Conservation (phyloP, 2,329 filamentous ascomycete species). For the Scolecobasidium constrictum region DNA sequence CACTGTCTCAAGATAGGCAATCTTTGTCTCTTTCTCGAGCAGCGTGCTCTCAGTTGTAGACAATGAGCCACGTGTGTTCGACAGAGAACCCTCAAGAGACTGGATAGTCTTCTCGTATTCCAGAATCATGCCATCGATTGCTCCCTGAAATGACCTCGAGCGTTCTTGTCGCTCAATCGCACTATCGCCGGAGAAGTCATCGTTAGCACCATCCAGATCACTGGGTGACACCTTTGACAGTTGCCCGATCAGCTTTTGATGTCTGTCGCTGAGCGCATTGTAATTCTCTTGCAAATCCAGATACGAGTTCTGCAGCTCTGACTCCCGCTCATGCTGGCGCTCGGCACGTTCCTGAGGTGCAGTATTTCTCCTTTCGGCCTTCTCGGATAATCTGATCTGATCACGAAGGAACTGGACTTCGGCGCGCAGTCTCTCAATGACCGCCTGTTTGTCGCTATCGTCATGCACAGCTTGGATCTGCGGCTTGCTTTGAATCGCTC, state of each 20-base stretch:
- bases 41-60: constrained; percentile 76
- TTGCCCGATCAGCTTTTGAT: constrained; percentile 91
- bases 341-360: constrained; percentile 60
- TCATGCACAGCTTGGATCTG: constrained; percentile 84
- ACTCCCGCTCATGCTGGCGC: constrained; percentile 71
- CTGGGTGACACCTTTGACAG: constrained; percentile 74
- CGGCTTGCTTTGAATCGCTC: constrained; percentile 94
- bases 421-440: constrained; percentile 86
- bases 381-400: constrained; percentile 79
- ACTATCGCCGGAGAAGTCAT: constrained; percentile 58
- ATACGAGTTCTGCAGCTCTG: constrained; percentile 86
- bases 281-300: constrained; percentile 94
- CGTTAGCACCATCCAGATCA: constrained; percentile 27
- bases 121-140: constrained; percentile 88
- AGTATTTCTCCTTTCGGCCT: constrained; percentile 46
- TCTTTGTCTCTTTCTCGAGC: constrained; percentile 87
- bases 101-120: constrained; percentile 99
- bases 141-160: constrained; percentile 91
- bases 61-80: constrained; percentile 73
- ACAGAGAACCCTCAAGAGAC: constrained; percentile 79
- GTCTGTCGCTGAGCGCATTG: constrained; percentile 76
- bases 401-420: constrained; percentile 90
- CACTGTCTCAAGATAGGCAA: constrained; percentile 85
- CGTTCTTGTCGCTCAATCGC: constrained; percentile 83
- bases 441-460: constrained; percentile 84